A percentile compares a stretch with the other conserved stretches of the same genome.
phyloP scores from a whole-genome alignment of 805 yeast genomes.

The Wickerhamia fluorescens region DNA sequence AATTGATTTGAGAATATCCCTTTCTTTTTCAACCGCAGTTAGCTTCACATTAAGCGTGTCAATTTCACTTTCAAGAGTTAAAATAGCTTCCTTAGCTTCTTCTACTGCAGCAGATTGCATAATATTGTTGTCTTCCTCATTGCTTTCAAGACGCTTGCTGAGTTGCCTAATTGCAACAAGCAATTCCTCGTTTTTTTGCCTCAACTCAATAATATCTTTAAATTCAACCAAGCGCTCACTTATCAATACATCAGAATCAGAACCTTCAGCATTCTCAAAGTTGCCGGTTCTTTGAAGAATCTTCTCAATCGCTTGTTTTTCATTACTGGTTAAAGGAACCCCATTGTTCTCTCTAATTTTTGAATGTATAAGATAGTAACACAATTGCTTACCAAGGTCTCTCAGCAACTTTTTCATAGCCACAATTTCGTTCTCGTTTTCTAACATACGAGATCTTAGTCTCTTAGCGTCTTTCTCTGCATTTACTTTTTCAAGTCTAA shows the following conservation, averaged over 20 bases:
- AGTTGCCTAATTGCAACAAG: constrained; percentile 61
- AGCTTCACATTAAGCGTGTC: constrained; percentile 44
- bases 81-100: constrained; percentile 65
- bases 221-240: constrained; percentile 70
- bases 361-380: constrained; percentile 60
- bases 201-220: constrained; percentile 58
- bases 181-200: constrained; percentile 68
- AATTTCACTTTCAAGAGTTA: constrained; percentile 54
- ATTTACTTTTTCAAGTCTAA: constrained; percentile 44
- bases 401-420: constrained; percentile 50
- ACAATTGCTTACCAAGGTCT: constrained; percentile 82
- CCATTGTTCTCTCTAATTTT: constrained; percentile 50
- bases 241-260: constrained; percentile 69
- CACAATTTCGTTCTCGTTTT: constrained; percentile 39
- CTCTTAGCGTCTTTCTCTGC: constrained; percentile 32
- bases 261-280: constrained; percentile 23
- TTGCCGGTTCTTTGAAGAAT: constrained; percentile 38
- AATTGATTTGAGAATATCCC: constrained; percentile 52
- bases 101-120: constrained; percentile 43
- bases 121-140: constrained; percentile 41
- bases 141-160: constrained; percentile 62
- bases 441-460: constrained; percentile 27
- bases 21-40: constrained; percentile 52
- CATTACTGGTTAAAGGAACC: constrained; percentile 56
- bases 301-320: constrained; percentile 54